These are phyloP conservation scores for Suillus occidentalis DNA, from an alignment of 768 basidiomycete species.

Conservation along the genomic window DNA sequence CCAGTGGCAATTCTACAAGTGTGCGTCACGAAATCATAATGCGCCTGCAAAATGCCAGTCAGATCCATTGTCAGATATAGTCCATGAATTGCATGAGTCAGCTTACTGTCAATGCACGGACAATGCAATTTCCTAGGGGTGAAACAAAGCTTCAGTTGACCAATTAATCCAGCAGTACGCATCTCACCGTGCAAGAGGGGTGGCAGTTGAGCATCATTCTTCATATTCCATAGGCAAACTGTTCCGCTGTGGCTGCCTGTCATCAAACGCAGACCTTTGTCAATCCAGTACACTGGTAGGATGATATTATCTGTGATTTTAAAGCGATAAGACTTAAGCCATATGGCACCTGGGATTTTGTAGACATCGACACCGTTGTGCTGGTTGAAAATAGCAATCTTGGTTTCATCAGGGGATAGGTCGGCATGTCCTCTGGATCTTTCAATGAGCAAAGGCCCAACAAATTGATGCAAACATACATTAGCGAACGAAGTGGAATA, in stretches of 20 bases:
- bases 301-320: not conserved
- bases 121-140: too few species aligned
- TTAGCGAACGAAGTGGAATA: slow-evolving; percentile 2
- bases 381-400: not conserved
- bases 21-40: too few species aligned
- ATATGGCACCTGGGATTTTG: slow-evolving; percentile 2
- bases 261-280: slow-evolving; percentile 1
- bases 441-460: not conserved
- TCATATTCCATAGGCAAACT: slow-evolving; percentile 6
- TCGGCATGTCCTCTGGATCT: slow-evolving; percentile 4
- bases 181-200: not conserved
- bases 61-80: too few species aligned
- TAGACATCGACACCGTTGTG: slow-evolving; percentile 5
- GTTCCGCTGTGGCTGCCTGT: not conserved
- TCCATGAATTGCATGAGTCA: too few species aligned
- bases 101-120: too few species aligned
- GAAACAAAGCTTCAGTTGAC: too few species aligned
- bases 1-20: too few species aligned
- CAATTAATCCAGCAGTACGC: too few species aligned
- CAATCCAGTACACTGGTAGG: slow-evolving; percentile 1
- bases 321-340: not conserved
- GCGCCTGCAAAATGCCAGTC: too few species aligned
- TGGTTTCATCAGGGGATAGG: not conserved
- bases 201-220: not conserved
- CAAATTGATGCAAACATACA: not conserved